Conservation (phyloP, 768 basidiomycete species). For the Chalciporus chontae region DNA sequence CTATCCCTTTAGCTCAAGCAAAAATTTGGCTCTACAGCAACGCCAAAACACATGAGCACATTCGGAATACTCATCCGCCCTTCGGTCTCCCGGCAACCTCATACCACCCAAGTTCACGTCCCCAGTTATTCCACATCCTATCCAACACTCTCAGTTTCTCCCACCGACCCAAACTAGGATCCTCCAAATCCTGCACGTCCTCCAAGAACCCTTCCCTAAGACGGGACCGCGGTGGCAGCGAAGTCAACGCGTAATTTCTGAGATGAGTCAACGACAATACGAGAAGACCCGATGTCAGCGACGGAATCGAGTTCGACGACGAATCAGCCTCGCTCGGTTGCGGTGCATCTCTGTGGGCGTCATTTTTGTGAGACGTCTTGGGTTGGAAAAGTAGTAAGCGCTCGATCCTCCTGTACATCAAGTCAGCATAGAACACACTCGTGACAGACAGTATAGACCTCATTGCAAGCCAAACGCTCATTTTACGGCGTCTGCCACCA, state of each 20-base stretch:
- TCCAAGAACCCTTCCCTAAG: slow-evolving; percentile 79
- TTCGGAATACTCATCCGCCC: neutral
- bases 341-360: slow-evolving; percentile 6
- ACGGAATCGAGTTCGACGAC: slow-evolving; percentile 28
- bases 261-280: slow-evolving; percentile 68
- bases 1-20: too few species aligned
- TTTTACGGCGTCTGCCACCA: slow-evolving; percentile 54
- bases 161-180: slow-evolving; percentile 58
- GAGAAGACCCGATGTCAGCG: slow-evolving; percentile 70
- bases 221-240: slow-evolving; percentile 55
- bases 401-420: slow-evolving; percentile 54
- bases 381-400: slow-evolving; percentile 57
- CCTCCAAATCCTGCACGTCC: slow-evolving; percentile 80
- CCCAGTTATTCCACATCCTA: slow-evolving; percentile 90
- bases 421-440: slow-evolving; percentile 6
- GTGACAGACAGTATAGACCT: slow-evolving; percentile 39
- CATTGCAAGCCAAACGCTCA: slow-evolving; percentile 67
- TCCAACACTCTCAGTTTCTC: slow-evolving; percentile 79
- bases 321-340: slow-evolving; percentile 1
- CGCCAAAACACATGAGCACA: too few species aligned
- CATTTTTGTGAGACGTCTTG: slow-evolving; percentile 17
- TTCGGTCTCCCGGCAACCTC: slow-evolving; percentile 17
- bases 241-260: slow-evolving; percentile 57
- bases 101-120: slow-evolving; percentile 60
- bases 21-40: too few species aligned